Evolutionary conservation across 257 asterid genomes (phyloP), one percentile per base, ranked within the genome.

Genomic region (Perilla frutescens): DNA sequence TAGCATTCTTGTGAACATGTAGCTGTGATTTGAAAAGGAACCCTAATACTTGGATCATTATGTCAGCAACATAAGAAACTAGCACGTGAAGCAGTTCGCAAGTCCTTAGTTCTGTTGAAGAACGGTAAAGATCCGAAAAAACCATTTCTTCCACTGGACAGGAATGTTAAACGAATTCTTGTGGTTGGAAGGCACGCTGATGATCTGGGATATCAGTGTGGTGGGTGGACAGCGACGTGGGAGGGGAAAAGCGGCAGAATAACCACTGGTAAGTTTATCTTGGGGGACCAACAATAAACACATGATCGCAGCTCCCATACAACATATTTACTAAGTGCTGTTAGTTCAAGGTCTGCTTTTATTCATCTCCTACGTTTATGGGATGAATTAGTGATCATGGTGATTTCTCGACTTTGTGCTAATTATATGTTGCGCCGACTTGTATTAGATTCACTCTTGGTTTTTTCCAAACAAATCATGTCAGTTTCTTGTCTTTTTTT

Each of bases 41-140:
- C 62, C 49, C 62, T 70, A 66, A 60, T 41, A 40, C 53, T 53
- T 72, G 40, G n/a, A 55, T 77, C 71, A 47, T 58, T 55, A 8
- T 72, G 45, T 57, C 90, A 92, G 98, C 59, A 34, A 62, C 98
- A 93, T 66, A 85, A 82, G 78, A 79, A 89, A 61, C 55, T 93
- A 74, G 96, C 98, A 3, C 93, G 93, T 59, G 98, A 91, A 85
- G 96, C 98, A 7, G 98, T 93, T 70, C 87, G 96, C 7, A 93
- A 87, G 70, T 93, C 97, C 65, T 73, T 88, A 72, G 96, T 90
- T 75, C 84, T 90, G 45, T 84, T 90, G 62, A 90, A 84, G 90
- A 90, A 90, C 47, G 92, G 96, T 43, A 88, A 85, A 76, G 89
- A 84, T 65, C 77, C 86, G 31, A 74, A 50, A 54, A 75, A 71